Evolutionary conservation across 176 grass and related monocot genomes (phyloP).

Genomic region (Secale cereale): DNA sequence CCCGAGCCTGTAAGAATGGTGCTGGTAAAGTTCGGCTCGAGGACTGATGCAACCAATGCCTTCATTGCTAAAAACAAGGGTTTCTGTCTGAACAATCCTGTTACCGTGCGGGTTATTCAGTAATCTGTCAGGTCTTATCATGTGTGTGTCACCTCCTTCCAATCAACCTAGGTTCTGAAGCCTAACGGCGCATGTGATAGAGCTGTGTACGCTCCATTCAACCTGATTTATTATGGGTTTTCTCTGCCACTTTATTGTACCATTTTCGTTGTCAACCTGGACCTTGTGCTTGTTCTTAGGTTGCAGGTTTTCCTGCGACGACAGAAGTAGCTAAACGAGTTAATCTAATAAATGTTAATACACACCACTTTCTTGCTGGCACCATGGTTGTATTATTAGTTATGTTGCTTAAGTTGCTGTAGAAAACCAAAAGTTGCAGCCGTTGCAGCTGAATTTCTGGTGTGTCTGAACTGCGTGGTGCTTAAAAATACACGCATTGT

Average conservation of each 20-base stretch:
- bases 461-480: not conserved
- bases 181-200: not conserved
- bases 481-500: not conserved
- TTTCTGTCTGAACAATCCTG: slow-evolving; percentile 76
- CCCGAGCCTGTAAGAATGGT: slow-evolving; percentile 59
- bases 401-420: not conserved
- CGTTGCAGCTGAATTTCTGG: too few relatives aligned
- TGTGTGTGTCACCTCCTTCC: not conserved
- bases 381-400: not conserved
- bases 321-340: not conserved
- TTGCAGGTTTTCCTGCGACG: not conserved
- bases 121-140: slow-evolving; percentile 16
- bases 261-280: not conserved
- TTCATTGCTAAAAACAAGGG: slow-evolving; percentile 60
- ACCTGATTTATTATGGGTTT: not conserved
- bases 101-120: slow-evolving; percentile 73
- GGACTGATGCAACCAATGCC: slow-evolving; percentile 64
- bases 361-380: not conserved
- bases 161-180: not conserved
- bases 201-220: slow-evolving; percentile 12
- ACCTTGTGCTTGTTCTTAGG: not conserved
- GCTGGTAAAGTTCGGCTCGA: slow-evolving; percentile 56
- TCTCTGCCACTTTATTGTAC: not conserved
- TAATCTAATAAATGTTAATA: slow-evolving; percentile 18
- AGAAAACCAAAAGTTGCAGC: not conserved